Evolutionary conservation across 495 filamentous ascomycete species (phyloP), one percentile per base, ranked within the genome.

Genomic region (Penicillium silybi): DNA sequence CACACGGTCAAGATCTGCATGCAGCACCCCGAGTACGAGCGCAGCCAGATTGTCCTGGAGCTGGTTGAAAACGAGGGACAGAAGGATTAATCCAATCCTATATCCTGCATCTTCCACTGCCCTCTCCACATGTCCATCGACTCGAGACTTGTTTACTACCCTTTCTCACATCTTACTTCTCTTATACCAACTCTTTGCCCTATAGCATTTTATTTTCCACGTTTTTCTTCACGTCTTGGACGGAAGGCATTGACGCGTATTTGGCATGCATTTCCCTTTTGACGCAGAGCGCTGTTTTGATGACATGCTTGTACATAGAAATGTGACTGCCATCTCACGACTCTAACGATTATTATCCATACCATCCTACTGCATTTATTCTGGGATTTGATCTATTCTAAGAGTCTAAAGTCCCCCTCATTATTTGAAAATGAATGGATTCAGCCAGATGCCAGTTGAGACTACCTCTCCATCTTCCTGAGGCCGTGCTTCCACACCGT

Each of bases 41-140:
- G 86, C 19, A 84, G 80, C 53, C 90, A 95, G 73, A 81, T 98
- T 54, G 85, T 97, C 47, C 69, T 97, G 55, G 95, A 97, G 69
- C 78, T 98, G 80, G 67, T 96, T 60, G 78, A 97, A 54, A 98
- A 98, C 68, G 90, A 95, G 64, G 91, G 89, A n/a, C 86, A 91
- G 67, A 86, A 82, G 67, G 92, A 97, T 48, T 77, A 52, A 59
- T 35, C 13, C 1, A 7, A 0, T 15, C 42, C n/a, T 20, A 7
- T 18, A 16, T 29, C 35, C 22, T 38, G n/a, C 6, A 19, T 22
- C 15, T 53, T 18, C 15, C 22, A 32, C 37, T 1, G 10, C 10
- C 11, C n/a, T 23, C 39, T 27, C 9, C 15, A 15, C 23, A 5
- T 6, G 17, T 8, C 6, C 23, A 6, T 46, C 11, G 5, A 22